These are phyloP conservation scores for Cyclocybe cylindracea DNA, from an alignment of 768 basidiomycete species.

Conservation along the genomic window DNA sequence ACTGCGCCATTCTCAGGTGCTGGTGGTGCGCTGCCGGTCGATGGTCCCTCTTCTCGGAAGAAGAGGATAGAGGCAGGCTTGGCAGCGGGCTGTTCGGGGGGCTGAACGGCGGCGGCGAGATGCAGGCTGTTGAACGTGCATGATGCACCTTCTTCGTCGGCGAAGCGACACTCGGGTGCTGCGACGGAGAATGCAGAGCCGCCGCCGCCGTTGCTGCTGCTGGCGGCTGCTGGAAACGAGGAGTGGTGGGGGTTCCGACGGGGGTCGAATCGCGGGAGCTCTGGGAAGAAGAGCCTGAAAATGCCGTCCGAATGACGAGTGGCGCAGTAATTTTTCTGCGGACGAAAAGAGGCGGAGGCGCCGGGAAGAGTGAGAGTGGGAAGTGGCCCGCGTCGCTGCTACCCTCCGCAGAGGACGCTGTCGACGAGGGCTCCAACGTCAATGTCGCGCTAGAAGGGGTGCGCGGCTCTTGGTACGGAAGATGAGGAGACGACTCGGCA, in stretches of 20 bases:
- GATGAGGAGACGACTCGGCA: conserved; percentile 23
- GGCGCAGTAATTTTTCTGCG: conserved; percentile 40
- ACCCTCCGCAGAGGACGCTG: conserved; percentile 11
- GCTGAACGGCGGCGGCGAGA: conserved; percentile 31
- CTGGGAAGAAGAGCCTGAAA: conserved; percentile 30
- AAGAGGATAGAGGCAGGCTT: conserved; percentile 23
- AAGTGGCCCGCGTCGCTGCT: conserved; percentile 17
- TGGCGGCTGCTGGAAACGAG: conserved; percentile 24
- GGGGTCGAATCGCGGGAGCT: conserved; percentile 44
- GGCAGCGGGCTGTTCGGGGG: conserved; percentile 41
- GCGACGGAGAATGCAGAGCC: conserved; percentile 16
- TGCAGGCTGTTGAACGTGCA: conserved; percentile 23
- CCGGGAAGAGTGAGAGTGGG: conserved; percentile 36
- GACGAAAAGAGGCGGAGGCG: conserved; percentile 37
- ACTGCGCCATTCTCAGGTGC: conserved; percentile 19
- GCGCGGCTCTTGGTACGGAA: conserved; percentile 17
- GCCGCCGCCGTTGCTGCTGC: too few species aligned
- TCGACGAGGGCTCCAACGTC: conserved; percentile 9
- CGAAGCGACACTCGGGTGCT: conserved; percentile 18
- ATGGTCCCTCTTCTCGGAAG: conserved; percentile 3
- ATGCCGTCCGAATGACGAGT: conserved; percentile 34
- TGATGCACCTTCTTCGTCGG: conserved; percentile 19
- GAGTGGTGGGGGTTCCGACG: conserved; percentile 41
- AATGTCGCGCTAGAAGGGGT: conserved; percentile 2
- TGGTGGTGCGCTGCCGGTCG: conserved; percentile 2